Conservation (phyloP, 371 early-diverging fungal species). For the Mortierella sp. region DNA sequence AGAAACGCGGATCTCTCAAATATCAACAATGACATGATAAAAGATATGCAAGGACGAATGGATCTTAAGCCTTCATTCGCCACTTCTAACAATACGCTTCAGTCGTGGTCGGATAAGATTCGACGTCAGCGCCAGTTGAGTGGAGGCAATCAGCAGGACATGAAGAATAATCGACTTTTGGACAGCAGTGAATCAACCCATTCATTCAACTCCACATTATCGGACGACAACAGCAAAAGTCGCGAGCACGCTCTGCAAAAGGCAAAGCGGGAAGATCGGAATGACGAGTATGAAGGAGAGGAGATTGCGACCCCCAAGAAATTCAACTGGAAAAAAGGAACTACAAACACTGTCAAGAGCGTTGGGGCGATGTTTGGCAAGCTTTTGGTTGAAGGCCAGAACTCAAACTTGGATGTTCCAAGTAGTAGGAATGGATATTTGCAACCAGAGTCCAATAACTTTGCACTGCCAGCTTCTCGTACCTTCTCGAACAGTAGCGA, state of each 20-base stretch:
- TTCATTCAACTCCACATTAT: constrained; percentile 20
- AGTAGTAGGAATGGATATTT: constrained; percentile 11
- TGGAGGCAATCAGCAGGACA: constrained; percentile 29
- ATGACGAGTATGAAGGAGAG: constrained; percentile 19
- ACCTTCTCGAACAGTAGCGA: constrained; percentile 43
- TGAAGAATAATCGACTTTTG: constrained; percentile 7
- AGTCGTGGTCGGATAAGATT: constrained; percentile 30
- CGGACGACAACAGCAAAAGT: constrained; percentile 16
- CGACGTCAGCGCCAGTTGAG: constrained; percentile 39
- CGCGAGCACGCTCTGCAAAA: constrained; percentile 4
- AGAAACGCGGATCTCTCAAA: constrained; percentile 66
- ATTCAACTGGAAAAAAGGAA: constrained; percentile 46
- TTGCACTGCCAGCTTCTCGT: constrained; percentile 29
- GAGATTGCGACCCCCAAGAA: constrained; percentile 27
- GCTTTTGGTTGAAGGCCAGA: constrained; percentile 18
- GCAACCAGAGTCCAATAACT: constrained; percentile 30
- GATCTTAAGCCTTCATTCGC: constrained; percentile 13
- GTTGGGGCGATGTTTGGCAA: constrained; percentile 62
- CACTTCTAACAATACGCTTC: constrained; percentile 12
- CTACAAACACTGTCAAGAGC: constrained; percentile 30
- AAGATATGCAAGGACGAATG: constrained; percentile 55
- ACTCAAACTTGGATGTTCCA: constrained; percentile 16
- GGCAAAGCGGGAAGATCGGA: constrained; percentile 21
- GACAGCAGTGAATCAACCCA: constrained; percentile 35
- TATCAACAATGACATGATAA: constrained; percentile 67